Conservation (phyloP, 2,329 filamentous ascomycete genomes). For the Emericellopsis cladophorae region DNA sequence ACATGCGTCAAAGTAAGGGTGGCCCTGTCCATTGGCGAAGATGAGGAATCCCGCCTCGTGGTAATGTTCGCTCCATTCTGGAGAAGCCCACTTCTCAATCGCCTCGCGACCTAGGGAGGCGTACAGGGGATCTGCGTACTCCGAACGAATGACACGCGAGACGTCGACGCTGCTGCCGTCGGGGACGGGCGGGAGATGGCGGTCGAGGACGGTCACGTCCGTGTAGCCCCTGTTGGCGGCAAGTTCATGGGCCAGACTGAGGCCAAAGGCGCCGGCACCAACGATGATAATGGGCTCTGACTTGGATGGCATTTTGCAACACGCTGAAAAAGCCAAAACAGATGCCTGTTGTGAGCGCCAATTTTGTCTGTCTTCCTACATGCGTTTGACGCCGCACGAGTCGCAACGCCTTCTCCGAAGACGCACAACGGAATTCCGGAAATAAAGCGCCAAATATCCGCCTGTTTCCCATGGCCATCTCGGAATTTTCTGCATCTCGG, state of each 20-base stretch:
- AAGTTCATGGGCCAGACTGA: conserved; percentile 4
- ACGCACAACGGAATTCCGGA: too few relatives aligned
- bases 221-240: background rate
- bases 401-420: too few relatives aligned
- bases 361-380: too few relatives aligned
- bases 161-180: conserved; percentile 24
- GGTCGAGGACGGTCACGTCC: conserved; percentile 1
- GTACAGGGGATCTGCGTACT: conserved; percentile 55
- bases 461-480: too few relatives aligned
- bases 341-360: too few relatives aligned
- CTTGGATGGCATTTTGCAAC: background rate
- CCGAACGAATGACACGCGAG: conserved; percentile 28
- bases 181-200: background rate
- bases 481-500: too few relatives aligned
- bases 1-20: conserved; percentile 8
- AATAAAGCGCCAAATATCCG: too few relatives aligned
- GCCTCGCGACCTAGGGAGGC: conserved; percentile 36
- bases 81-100: conserved; percentile 10
- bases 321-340: too few relatives aligned
- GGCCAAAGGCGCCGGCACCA: conserved; percentile 4
- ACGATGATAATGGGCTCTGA: conserved; percentile 3
- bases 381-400: too few relatives aligned
- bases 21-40: conserved; percentile 8
- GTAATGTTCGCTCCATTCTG: conserved; percentile 14
- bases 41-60: conserved; percentile 18